Percentiles rank a stretch among this genome's conserved stretches.
phyloP scores from a whole-genome alignment of 129 eudicot species.

The Scalesia atractyloides region DNA sequence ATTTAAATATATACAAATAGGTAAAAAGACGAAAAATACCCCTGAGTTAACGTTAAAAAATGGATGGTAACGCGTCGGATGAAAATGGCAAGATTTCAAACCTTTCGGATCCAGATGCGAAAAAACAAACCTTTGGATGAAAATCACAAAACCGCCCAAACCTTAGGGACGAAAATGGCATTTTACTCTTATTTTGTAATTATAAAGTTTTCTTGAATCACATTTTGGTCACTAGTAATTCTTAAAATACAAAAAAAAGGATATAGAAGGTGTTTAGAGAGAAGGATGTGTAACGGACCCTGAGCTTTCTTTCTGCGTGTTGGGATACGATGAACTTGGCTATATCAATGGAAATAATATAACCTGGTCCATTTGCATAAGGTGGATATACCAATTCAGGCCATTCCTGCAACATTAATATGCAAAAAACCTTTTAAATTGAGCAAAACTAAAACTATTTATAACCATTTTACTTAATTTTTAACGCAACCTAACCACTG shows the following conservation, averaged over 20 bases:
- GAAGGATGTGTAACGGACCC: conserved; percentile 49
- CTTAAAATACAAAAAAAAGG: background rate
- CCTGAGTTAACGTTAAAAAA: no score
- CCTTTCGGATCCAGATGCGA: no score
- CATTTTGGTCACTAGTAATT: background rate
- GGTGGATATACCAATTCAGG: conserved; percentile 85
- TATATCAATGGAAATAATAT: conserved; percentile 76
- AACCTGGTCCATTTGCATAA: conserved; percentile 95
- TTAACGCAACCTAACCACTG: conserved; percentile 6
- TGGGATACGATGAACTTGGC: conserved; percentile 65
- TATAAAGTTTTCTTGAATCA: background rate
- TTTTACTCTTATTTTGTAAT: background rate
- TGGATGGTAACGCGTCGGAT: no score
- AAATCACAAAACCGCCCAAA: no score
- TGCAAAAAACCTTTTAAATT: conserved; percentile 3
- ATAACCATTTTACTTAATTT: background rate
- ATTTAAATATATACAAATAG: no score
- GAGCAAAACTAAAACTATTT: background rate
- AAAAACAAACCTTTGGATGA: no score
- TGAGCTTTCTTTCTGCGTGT: conserved; percentile 53
- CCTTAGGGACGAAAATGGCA: no score
- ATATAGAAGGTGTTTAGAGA: background rate
- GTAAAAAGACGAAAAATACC: no score
- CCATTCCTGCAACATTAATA: conserved; percentile 75
- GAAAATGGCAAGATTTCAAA: no score